A percentile compares a stretch with the other conserved stretches of the same genome.
Conservation (phyloP, 225 moss, liverwort and hornwort genomes). For the Physcomitrium patens region DNA sequence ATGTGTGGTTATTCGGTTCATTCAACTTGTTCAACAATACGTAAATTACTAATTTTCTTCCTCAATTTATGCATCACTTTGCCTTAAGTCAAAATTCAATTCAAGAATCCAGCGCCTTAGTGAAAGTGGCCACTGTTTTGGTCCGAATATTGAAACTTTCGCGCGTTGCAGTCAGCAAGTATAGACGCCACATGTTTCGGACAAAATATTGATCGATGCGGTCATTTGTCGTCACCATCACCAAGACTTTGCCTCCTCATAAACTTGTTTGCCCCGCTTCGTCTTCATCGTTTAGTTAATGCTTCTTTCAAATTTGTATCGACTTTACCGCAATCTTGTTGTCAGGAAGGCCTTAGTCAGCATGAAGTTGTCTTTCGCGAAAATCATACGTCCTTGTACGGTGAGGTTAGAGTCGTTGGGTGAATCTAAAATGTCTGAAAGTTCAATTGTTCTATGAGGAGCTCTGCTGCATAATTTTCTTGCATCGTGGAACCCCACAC, state of each 20-base stretch:
- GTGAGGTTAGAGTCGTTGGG: too few relatives aligned
- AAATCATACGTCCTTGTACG: too few relatives aligned
- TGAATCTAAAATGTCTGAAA: neutral
- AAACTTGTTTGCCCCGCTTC: too few relatives aligned
- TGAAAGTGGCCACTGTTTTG: slow-evolving; percentile 25
- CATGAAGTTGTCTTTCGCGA: too few relatives aligned
- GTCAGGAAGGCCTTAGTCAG: too few relatives aligned
- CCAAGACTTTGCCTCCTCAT: too few relatives aligned
- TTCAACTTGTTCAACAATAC: neutral
- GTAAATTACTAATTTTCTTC: slow-evolving; percentile 3
- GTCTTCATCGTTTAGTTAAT: too few relatives aligned
- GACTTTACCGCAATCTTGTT: too few relatives aligned
- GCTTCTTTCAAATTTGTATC: too few relatives aligned
- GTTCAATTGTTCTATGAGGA: neutral
- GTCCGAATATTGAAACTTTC: slow-evolving; percentile 30
- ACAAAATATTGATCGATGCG: neutral
- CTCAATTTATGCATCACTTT: slow-evolving; percentile 16
- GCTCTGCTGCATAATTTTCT: neutral
- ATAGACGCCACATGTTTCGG: neutral
- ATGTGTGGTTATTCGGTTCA: neutral
- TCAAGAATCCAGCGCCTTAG: slow-evolving; percentile 4
- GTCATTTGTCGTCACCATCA: slow-evolving; percentile 6
- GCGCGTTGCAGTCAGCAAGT: slow-evolving; percentile 21
- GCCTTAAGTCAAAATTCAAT: slow-evolving; percentile 29
- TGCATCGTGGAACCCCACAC: neutral